Evolutionary conservation across 352 stramenopile species (phyloP).

Genomic region (Globisporangium spiculum): DNA sequence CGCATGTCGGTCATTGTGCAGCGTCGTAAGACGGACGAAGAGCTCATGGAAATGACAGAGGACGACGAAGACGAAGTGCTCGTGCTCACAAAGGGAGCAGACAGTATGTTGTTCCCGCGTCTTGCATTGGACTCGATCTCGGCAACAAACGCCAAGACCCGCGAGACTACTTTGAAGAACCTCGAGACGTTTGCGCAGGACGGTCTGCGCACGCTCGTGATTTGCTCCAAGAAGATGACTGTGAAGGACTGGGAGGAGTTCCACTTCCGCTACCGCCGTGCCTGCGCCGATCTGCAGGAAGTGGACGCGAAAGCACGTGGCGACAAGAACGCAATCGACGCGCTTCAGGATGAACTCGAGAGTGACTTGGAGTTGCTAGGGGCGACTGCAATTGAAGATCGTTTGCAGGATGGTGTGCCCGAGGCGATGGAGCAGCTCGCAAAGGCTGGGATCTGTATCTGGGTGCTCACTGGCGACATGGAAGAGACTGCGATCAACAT

Average conservation of each 20-base stretch:
- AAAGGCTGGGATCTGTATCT: conserved; percentile 83
- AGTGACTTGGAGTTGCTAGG: conserved; percentile 72
- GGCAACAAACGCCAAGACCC: conserved; percentile 34
- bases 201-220: conserved; percentile 86
- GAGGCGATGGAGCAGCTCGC: conserved; percentile 74
- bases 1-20: conserved; percentile 87
- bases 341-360: conserved; percentile 77
- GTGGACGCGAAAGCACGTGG: conserved; percentile 65
- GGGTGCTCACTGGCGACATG: conserved; percentile 88
- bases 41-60: conserved; percentile 67
- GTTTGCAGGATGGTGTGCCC: conserved; percentile 78
- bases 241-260: conserved; percentile 66
- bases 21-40: conserved; percentile 60
- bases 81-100: conserved; percentile 77
- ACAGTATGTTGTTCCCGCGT: conserved; percentile 85
- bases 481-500: conserved; percentile 91
- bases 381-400: conserved; percentile 86
- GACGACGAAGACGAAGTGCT: conserved; percentile 72
- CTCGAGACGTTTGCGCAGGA: conserved; percentile 84
- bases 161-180: conserved; percentile 55
- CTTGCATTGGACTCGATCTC: conserved; percentile 32
- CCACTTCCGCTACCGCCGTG: conserved; percentile 58
- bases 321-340: conserved; percentile 61
- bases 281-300: conserved; percentile 57
- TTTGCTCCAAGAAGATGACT: conserved; percentile 64